phyloP scores from a whole-genome alignment of 2,329 filamentous ascomycete species.

The Ceratocystis destructans region DNA sequence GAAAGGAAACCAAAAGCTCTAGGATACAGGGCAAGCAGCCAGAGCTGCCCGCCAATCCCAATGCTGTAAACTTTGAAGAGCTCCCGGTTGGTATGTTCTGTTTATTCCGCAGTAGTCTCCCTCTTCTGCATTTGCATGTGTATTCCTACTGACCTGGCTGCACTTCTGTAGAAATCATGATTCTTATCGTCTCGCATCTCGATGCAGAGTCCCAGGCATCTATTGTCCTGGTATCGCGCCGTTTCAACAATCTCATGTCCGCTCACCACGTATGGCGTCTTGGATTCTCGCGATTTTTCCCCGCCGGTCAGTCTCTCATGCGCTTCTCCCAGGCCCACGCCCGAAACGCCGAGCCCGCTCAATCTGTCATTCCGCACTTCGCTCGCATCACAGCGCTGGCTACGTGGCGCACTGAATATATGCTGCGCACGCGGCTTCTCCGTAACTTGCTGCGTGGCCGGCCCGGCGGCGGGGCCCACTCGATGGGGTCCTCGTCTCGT shows the following conservation, averaged over 20 bases:
- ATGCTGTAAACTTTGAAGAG: not conserved
- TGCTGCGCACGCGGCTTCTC: constrained; percentile 70
- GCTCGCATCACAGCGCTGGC: constrained; percentile 66
- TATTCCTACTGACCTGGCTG: not conserved
- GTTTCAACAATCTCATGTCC: constrained; percentile 75
- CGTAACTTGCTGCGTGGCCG: constrained; percentile 72
- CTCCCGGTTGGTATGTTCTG: constrained; percentile 4
- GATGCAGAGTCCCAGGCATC: constrained; percentile 70
- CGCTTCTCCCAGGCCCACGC: not conserved
- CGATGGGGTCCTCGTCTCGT: constrained; percentile 32
- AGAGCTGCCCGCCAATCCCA: not conserved
- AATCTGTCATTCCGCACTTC: constrained; percentile 65
- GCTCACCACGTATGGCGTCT: constrained; percentile 88
- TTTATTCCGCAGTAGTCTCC: not conserved
- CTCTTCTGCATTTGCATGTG: constrained; percentile 18
- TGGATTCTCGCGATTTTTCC: constrained; percentile 83
- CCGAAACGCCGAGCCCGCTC: constrained; percentile 34
- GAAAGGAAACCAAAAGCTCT: not conserved
- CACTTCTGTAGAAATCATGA: constrained; percentile 67
- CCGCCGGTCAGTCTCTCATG: constrained; percentile 44
- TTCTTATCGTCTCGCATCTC: constrained; percentile 79
- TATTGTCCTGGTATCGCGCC: constrained; percentile 73
- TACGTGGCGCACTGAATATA: constrained; percentile 95
- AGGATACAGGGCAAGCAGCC: not conserved
- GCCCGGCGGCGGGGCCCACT: constrained; percentile 34